Percentiles rank a stretch among this genome's conserved stretches.
phyloP scores from a whole-genome alignment of 2,329 filamentous ascomycete species.

The Zasmidium cellare region DNA sequence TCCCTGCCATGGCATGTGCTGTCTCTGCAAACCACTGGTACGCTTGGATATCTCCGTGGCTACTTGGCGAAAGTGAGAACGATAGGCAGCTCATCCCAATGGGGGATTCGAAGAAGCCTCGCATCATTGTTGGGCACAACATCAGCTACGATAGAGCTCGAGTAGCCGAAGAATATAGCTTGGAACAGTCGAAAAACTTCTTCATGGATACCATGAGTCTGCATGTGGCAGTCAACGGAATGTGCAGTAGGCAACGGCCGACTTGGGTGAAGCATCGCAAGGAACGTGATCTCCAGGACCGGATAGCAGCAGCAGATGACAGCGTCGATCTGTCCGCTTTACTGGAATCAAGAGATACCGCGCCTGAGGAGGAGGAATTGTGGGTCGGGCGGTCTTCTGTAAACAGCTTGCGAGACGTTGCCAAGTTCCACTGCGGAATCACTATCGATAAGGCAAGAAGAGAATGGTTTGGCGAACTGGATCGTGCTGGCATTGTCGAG shows the following conservation, averaged over 20 bases:
- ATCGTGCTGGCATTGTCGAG: constrained; percentile 66
- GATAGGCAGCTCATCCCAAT: constrained; percentile 82
- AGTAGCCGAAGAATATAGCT: constrained; percentile 82
- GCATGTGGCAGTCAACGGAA: constrained; percentile 96
- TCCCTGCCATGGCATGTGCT: constrained; percentile 95
- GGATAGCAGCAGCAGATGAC: constrained; percentile 69
- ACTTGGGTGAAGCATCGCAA: constrained; percentile 98
- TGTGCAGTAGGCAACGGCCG: constrained; percentile 94
- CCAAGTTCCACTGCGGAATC: constrained; percentile 91
- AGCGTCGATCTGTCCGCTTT: constrained; percentile 70
- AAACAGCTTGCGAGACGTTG: constrained; percentile 92
- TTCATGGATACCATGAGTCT: constrained; percentile 98
- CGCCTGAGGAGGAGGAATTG: constrained; percentile 86
- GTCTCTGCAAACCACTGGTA: constrained; percentile 91
- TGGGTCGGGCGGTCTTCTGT: constrained; percentile 95
- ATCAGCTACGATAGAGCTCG: constrained; percentile 92
- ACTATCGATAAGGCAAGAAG: constrained; percentile 86
- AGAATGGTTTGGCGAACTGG: constrained; percentile 81
- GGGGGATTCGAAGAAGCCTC: constrained; percentile 70
- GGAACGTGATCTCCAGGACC: constrained; percentile 78
- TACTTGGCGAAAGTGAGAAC: constrained; percentile 76
- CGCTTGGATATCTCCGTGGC: constrained; percentile 94
- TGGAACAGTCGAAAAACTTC: constrained; percentile 78
- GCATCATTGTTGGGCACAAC: constrained; percentile 90
- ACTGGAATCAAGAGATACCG: constrained; percentile 59